Conservation (phyloP, 2,329 filamentous ascomycete species). For the Colletotrichum tofieldiae region DNA sequence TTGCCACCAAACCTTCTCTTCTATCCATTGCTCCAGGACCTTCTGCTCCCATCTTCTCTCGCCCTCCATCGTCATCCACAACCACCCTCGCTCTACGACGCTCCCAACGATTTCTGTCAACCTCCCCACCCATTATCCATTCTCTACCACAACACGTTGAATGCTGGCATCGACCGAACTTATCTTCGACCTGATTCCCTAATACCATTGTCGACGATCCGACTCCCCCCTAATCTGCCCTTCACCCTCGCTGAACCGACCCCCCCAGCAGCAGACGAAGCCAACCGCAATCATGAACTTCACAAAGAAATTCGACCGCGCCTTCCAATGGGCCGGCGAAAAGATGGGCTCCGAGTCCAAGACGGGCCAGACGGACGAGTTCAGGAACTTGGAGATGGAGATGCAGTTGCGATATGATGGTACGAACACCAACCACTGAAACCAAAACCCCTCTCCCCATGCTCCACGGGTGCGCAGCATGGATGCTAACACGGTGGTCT, state of each 20-base stretch:
- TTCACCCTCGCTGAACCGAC: neutral
- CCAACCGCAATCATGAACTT: constrained; percentile 63
- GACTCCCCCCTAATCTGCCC: neutral
- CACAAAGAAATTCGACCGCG: constrained; percentile 91
- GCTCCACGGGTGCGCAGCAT: neutral
- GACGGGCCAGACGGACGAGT: constrained; percentile 90
- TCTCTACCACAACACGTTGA: constrained; percentile 24
- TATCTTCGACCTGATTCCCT: constrained; percentile 13
- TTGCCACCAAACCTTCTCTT: constrained; percentile 33
- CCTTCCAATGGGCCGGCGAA: constrained; percentile 98
- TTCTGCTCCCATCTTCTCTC: neutral
- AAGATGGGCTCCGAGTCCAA: constrained; percentile 94
- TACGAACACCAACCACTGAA: constrained; percentile 60
- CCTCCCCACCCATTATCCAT: constrained; percentile 3
- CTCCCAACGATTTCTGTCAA: constrained; percentile 6
- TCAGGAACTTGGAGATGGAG: constrained; percentile 90
- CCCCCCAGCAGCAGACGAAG: neutral
- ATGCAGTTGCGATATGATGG: constrained; percentile 93
- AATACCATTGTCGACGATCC: constrained; percentile 11
- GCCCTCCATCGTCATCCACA: neutral
- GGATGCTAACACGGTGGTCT: constrained; percentile 33
- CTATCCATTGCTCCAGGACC: neutral
- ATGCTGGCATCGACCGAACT: constrained; percentile 38
- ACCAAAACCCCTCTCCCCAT: neutral
- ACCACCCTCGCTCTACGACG: constrained; percentile 15